These are phyloP conservation scores for Clarireedia paspali DNA, from an alignment of 2,329 filamentous ascomycete species.

Conservation along the genomic window DNA sequence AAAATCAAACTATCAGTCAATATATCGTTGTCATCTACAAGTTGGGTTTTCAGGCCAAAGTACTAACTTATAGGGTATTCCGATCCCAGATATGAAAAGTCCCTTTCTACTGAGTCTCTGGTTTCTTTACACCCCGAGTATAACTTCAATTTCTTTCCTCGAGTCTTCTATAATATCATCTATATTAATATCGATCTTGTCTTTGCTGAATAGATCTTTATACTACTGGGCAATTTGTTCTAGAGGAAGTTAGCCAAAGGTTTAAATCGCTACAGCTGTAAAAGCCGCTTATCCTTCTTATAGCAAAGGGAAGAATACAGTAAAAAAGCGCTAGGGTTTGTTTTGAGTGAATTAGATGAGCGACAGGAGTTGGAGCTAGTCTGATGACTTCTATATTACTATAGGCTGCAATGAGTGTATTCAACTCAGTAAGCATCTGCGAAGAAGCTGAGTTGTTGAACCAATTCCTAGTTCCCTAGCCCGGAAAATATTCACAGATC, in stretches of 20 bases:
- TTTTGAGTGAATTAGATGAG: constrained; percentile 56
- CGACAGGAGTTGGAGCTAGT: constrained; percentile 55
- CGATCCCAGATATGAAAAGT: not conserved
- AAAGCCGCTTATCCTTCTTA: not conserved
- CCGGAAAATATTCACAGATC: constrained; percentile 27
- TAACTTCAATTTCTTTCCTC: constrained; percentile 47
- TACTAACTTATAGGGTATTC: not conserved
- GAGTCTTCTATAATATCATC: constrained; percentile 57
- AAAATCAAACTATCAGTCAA: not conserved
- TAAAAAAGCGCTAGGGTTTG: constrained; percentile 56
- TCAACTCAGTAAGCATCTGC: constrained; percentile 50
- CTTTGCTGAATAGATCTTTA: constrained; percentile 60
- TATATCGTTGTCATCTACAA: not conserved
- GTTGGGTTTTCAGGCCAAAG: not conserved
- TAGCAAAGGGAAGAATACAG: constrained; percentile 53
- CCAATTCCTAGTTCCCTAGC: constrained; percentile 37
- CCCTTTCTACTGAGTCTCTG: constrained; percentile 16
- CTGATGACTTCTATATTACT: constrained; percentile 59
- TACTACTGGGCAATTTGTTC: constrained; percentile 44
- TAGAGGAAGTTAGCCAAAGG: constrained; percentile 30
- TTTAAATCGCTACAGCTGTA: not conserved
- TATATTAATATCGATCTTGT: constrained; percentile 61
- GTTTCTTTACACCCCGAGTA: constrained; percentile 48
- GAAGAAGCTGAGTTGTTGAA: constrained; percentile 51
- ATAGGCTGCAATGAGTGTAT: constrained; percentile 48